Conservation (phyloP, 495 filamentous ascomycete species). For the Lasiosphaeria hispida region DNA sequence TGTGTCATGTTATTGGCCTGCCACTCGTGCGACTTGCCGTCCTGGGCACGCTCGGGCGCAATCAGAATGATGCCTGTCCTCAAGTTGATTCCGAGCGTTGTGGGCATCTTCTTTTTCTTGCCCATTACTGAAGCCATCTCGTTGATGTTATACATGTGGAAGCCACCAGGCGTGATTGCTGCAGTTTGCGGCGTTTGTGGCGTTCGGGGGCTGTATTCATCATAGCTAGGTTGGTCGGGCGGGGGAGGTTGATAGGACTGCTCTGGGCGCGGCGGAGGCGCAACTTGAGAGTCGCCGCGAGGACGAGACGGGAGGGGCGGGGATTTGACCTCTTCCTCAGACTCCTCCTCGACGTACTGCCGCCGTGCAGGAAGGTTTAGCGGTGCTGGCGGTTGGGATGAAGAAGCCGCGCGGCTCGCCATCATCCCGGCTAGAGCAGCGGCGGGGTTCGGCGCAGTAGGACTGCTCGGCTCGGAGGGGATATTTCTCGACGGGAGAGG, state of each 20-base stretch:
- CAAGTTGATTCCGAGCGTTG: slow-evolving; percentile 84
- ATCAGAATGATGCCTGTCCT: slow-evolving; percentile 87
- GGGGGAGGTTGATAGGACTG: slow-evolving; percentile 46
- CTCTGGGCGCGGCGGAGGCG: slow-evolving; percentile 38
- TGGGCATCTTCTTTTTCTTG: slow-evolving; percentile 96
- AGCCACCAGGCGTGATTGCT: slow-evolving; percentile 67
- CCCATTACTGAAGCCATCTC: slow-evolving; percentile 94
- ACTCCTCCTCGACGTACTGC: slow-evolving; percentile 29
- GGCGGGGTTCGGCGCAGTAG: slow-evolving; percentile 59
- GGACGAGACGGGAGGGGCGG: slow-evolving; percentile 67
- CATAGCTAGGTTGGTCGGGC: slow-evolving; percentile 17
- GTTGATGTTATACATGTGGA: slow-evolving; percentile 91
- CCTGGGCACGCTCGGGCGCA: slow-evolving; percentile 73
- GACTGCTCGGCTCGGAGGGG: slow-evolving; percentile 29
- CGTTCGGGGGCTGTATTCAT: slow-evolving; percentile 24
- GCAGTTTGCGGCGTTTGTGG: slow-evolving; percentile 26
- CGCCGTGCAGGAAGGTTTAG: slow-evolving; percentile 22
- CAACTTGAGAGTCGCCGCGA: slow-evolving; percentile 55
- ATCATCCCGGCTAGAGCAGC: slow-evolving; percentile 71
- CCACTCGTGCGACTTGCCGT: slow-evolving; percentile 88
- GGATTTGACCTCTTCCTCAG: slow-evolving; percentile 33
- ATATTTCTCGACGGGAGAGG: slow-evolving; percentile 35
- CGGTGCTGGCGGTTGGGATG: slow-evolving; percentile 23
- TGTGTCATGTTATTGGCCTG: slow-evolving; percentile 86
- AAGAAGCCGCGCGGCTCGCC: slow-evolving; percentile 44